Percentiles rank a stretch among this genome's conserved stretches.
Conservation (phyloP, 176 grass and related monocot species). For the Eragrostis curvula region DNA sequence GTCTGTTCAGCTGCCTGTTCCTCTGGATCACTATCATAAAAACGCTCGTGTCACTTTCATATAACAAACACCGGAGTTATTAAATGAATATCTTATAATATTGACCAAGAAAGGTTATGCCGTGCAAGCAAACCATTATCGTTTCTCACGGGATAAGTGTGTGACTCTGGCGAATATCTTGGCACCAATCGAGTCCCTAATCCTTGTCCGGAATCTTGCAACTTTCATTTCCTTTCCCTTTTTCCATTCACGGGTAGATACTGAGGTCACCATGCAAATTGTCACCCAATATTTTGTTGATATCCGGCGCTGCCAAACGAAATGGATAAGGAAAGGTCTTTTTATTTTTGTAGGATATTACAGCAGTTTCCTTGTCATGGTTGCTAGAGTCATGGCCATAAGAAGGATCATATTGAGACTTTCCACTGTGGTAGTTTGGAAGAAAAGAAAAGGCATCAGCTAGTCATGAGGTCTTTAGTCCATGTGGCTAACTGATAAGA, state of each 20-base stretch:
- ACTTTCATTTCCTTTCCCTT: background rate
- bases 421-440: background rate
- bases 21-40: constrained; percentile 31
- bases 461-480: constrained; percentile 2
- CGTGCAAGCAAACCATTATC: constrained; percentile 52
- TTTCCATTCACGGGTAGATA: background rate
- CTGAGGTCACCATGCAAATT: constrained; percentile 15
- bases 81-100: background rate
- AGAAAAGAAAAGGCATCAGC: background rate
- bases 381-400: background rate
- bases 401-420: background rate
- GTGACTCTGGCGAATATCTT: background rate
- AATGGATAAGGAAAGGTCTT: constrained; percentile 30
- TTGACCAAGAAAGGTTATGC: background rate
- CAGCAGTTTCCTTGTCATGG: background rate
- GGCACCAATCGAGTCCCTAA: background rate
- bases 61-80: constrained; percentile 13
- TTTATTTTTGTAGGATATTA: constrained; percentile 12
- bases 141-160: constrained; percentile 36
- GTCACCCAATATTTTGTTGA: background rate
- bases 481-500: constrained; percentile 13
- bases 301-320: constrained; percentile 35
- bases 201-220: background rate
- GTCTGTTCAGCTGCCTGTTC: background rate
- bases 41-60: constrained; percentile 32